Evolutionary conservation across 2,329 filamentous ascomycete species (phyloP).

Genomic region (Ophiostoma sp.): DNA sequence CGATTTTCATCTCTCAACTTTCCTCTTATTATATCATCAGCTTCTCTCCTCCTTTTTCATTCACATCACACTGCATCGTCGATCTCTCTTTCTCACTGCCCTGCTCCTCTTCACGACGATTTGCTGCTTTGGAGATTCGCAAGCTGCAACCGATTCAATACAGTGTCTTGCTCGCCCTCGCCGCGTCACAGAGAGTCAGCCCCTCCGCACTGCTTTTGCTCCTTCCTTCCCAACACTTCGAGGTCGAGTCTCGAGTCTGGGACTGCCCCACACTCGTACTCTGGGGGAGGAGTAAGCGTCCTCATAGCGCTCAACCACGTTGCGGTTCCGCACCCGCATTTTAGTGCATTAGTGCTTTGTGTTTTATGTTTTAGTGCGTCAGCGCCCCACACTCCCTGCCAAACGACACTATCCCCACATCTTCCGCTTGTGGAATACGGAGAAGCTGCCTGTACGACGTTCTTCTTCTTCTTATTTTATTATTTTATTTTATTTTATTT

Average conservation of each 20-base stretch:
- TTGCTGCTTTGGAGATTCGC: no score
- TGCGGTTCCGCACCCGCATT: conserved; percentile 7
- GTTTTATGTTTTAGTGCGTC: no score
- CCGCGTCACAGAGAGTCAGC: no score
- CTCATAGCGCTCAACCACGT: neutral
- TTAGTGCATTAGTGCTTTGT: neutral
- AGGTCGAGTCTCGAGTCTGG: neutral
- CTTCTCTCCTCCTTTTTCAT: neutral
- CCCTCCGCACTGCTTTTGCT: neutral
- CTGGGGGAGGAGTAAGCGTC: no score
- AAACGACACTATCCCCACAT: neutral
- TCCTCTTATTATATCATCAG: neutral
- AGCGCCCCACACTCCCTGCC: neutral
- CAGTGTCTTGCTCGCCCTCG: no score
- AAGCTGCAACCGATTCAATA: no score
- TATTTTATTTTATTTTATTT: no score
- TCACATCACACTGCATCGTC: no score
- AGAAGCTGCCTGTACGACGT: neutral
- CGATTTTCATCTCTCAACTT: neutral
- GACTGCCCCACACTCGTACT: neutral
- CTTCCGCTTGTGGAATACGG: conserved; percentile 1
- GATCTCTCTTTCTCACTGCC: no score
- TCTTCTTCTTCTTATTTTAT: neutral
- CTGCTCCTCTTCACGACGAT: neutral
- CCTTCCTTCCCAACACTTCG: neutral